These are phyloP conservation scores for Amaranthus cruentus DNA, from an alignment of 148 eudicot genomes.

Conservation along the genomic window DNA sequence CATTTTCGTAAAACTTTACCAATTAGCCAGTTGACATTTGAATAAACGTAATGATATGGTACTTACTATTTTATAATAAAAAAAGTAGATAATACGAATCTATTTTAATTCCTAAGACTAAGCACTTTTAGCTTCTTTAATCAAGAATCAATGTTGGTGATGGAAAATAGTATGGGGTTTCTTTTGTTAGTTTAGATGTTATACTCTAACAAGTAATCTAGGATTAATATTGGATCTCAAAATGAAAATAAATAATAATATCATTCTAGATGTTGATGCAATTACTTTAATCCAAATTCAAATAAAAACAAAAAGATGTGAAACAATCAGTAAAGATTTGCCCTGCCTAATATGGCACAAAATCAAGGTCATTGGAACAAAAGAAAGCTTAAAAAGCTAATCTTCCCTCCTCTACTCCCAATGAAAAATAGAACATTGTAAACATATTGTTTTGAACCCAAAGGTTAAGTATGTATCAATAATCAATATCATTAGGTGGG, in stretches of 20 bases:
- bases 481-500: slow-evolving; percentile 16
- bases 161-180: too few species aligned
- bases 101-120: too few species aligned
- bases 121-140: too few species aligned
- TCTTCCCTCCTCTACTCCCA: slow-evolving; percentile 8
- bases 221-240: slow-evolving; percentile 4
- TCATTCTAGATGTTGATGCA: slow-evolving; percentile 32
- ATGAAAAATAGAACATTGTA: slow-evolving; percentile 9
- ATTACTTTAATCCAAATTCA: slow-evolving; percentile 19
- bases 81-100: too few species aligned
- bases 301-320: slow-evolving; percentile 20
- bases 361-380: background rate
- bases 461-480: slow-evolving; percentile 11
- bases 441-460: slow-evolving; percentile 5
- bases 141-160: too few species aligned
- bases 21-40: too few species aligned
- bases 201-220: too few species aligned
- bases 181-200: too few species aligned
- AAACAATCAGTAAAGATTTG: slow-evolving; percentile 23
- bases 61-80: too few species aligned
- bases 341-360: slow-evolving; percentile 13
- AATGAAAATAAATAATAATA: slow-evolving; percentile 4
- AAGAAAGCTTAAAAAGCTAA: slow-evolving; percentile 8
- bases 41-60: too few species aligned
- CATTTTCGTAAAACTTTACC: background rate